A percentile compares a stretch with the other conserved stretches of the same genome.
These are phyloP conservation scores for Myrmaecium sp. DNA, from an alignment of 2,329 filamentous ascomycete genomes.

Conservation along the genomic window DNA sequence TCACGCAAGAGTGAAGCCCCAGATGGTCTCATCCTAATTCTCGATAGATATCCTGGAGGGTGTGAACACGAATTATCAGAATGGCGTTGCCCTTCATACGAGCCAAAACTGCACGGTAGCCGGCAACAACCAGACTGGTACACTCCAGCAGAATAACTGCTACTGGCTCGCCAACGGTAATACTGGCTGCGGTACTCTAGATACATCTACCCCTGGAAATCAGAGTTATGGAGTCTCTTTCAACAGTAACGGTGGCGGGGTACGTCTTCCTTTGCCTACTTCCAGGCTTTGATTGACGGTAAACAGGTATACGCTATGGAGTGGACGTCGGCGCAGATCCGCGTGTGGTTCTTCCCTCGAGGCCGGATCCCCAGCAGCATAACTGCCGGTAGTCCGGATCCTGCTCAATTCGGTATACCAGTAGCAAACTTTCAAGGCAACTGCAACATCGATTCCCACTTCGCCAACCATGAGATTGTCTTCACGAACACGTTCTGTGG, in stretches of 20 bases:
- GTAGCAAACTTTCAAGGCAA: slow-evolving; percentile 42
- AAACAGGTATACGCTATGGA: slow-evolving; percentile 20
- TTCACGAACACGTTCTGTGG: slow-evolving; percentile 26
- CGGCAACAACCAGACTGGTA: slow-evolving; percentile 5
- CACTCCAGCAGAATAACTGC: slow-evolving; percentile 9
- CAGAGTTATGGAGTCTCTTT: slow-evolving; percentile 7
- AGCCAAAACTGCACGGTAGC: slow-evolving; percentile 9
- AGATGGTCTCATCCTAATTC: neutral
- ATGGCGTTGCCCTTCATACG: slow-evolving; percentile 9
- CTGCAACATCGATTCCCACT: slow-evolving; percentile 20
- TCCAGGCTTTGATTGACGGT: neutral
- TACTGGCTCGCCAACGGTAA: slow-evolving; percentile 7
- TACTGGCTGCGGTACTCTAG: slow-evolving; percentile 7
- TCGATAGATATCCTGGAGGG: slow-evolving; percentile 8
- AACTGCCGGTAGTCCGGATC: slow-evolving; percentile 34
- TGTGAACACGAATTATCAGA: slow-evolving; percentile 9
- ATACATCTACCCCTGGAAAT: slow-evolving; percentile 2
- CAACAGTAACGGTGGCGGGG: slow-evolving; percentile 9
- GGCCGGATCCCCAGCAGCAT: slow-evolving; percentile 24
- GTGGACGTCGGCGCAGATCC: slow-evolving; percentile 10
- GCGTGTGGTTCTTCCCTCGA: slow-evolving; percentile 11
- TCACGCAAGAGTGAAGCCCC: neutral
- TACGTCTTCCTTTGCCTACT: slow-evolving; percentile 9
- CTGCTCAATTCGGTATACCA: slow-evolving; percentile 44
- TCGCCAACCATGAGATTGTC: slow-evolving; percentile 21